Conservation (phyloP, 352 stramenopile species). For the Phytophthora chlamydospora region DNA sequence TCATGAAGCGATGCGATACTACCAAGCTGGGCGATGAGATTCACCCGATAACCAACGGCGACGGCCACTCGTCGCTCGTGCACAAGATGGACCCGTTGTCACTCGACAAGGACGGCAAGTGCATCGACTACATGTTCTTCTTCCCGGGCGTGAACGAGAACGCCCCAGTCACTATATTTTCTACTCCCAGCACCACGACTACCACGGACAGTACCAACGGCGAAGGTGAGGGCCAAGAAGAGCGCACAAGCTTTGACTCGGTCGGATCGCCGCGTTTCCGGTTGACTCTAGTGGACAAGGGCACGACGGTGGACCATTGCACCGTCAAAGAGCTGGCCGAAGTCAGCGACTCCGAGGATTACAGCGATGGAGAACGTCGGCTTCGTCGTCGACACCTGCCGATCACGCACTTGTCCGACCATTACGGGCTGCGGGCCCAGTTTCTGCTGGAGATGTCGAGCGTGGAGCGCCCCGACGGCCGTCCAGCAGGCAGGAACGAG, state of each 20-base stretch:
- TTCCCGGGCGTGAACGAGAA: slow-evolving; percentile 46
- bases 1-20: slow-evolving; percentile 72
- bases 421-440: slow-evolving; percentile 67
- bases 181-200: slow-evolving; percentile 12
- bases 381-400: slow-evolving; percentile 39
- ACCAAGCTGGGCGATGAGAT: slow-evolving; percentile 53
- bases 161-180: neutral
- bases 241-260: slow-evolving; percentile 24
- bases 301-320: slow-evolving; percentile 68
- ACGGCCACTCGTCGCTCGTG: slow-evolving; percentile 70
- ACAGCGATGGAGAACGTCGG: slow-evolving; percentile 17
- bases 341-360: slow-evolving; percentile 22
- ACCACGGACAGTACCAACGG: slow-evolving; percentile 16
- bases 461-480: slow-evolving; percentile 54
- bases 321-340: slow-evolving; percentile 42
- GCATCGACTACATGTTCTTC: slow-evolving; percentile 90
- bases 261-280: slow-evolving; percentile 31
- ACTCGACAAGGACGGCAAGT: slow-evolving; percentile 73
- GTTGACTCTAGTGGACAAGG: slow-evolving; percentile 47
- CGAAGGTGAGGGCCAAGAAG: slow-evolving; percentile 25
- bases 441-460: slow-evolving; percentile 57
- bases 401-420: slow-evolving; percentile 83
- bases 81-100: slow-evolving; percentile 54
- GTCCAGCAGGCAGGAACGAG: slow-evolving; percentile 29
- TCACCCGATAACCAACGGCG: slow-evolving; percentile 83